Evolutionary conservation across 2,329 filamentous ascomycete species (phyloP).

Genomic region (Rasamsonia emersonii): DNA sequence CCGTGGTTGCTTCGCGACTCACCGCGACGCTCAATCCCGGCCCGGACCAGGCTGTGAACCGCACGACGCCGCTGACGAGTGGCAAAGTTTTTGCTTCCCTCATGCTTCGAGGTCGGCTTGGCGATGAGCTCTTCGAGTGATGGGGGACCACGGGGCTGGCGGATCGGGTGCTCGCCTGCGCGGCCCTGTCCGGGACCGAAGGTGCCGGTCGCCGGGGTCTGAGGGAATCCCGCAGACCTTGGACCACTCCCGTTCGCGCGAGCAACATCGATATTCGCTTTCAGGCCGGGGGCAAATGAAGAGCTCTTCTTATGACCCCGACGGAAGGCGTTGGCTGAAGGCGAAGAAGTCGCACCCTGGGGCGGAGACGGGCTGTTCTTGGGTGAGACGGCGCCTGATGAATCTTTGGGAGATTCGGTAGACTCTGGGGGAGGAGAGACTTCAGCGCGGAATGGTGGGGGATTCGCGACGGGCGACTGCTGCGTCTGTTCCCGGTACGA

Average conservation of each 20-base stretch:
- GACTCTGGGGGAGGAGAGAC: constrained; percentile 69
- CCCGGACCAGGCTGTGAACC: constrained; percentile 82
- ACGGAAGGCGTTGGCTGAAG: constrained; percentile 85
- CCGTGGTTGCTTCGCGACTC: constrained; percentile 57
- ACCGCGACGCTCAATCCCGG: constrained; percentile 75
- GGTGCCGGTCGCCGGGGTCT: constrained; percentile 70
- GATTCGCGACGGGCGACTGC: constrained; percentile 40
- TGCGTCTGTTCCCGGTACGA: constrained; percentile 28
- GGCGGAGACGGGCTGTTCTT: constrained; percentile 59
- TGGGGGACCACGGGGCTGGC: constrained; percentile 87
- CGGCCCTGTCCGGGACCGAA: constrained; percentile 91
- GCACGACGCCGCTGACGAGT: constrained; percentile 86
- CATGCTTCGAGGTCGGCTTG: constrained; percentile 84
- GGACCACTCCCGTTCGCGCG: constrained; percentile 57
- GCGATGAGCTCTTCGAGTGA: constrained; percentile 81
- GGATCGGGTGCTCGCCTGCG: constrained; percentile 86
- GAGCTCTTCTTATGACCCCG: constrained; percentile 86
- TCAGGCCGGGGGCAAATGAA: constrained; percentile 54
- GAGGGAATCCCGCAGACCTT: constrained; percentile 71
- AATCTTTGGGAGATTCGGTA: constrained; percentile 49
- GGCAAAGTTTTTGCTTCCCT: constrained; percentile 95
- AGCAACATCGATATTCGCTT: constrained; percentile 45
- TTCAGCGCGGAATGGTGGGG: constrained; percentile 61
- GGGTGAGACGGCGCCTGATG: too few species aligned
- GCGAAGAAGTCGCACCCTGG: constrained; percentile 61